Conservation (phyloP, 768 basidiomycete species). For the Boletus insuetus region DNA sequence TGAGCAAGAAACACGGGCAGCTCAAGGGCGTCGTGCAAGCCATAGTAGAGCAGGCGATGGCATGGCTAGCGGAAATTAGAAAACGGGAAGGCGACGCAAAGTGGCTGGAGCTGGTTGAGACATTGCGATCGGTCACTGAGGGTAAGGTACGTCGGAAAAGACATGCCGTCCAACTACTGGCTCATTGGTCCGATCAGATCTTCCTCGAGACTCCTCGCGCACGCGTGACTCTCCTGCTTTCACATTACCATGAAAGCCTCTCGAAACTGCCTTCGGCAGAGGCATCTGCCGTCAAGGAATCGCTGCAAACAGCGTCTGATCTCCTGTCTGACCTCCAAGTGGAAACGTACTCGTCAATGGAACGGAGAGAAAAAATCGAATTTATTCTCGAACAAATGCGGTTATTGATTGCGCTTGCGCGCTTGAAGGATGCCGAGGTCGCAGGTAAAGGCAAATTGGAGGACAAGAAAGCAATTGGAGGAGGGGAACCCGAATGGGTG, state of each 20-base stretch:
- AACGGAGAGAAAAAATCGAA: constrained; percentile 95
- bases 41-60: constrained; percentile 86
- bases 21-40: constrained; percentile 85
- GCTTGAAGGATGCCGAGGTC: constrained; percentile 67
- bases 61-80: constrained; percentile 78
- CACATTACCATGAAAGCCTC: constrained; percentile 80
- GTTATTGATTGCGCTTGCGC: constrained; percentile 73
- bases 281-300: constrained; percentile 50
- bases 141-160: constrained; percentile 69
- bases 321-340: constrained; percentile 93
- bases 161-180: background rate
- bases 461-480: constrained; percentile 55
- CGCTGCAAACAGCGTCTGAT: constrained; percentile 84
- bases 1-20: constrained; percentile 98
- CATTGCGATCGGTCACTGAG: constrained; percentile 88
- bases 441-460: constrained; percentile 50
- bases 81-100: constrained; percentile 61
- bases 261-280: constrained; percentile 42
- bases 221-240: constrained; percentile 84
- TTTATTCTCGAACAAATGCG: constrained; percentile 99
- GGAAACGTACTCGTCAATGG: constrained; percentile 99
- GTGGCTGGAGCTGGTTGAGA: constrained; percentile 89
- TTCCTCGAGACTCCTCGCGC: constrained; percentile 97
- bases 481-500: constrained; percentile 88
- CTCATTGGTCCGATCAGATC: constrained; percentile 51